Percentiles rank a stretch among this genome's conserved stretches.
phyloP scores from a whole-genome alignment of 352 stramenopile species.

The Chloridella minuta region DNA sequence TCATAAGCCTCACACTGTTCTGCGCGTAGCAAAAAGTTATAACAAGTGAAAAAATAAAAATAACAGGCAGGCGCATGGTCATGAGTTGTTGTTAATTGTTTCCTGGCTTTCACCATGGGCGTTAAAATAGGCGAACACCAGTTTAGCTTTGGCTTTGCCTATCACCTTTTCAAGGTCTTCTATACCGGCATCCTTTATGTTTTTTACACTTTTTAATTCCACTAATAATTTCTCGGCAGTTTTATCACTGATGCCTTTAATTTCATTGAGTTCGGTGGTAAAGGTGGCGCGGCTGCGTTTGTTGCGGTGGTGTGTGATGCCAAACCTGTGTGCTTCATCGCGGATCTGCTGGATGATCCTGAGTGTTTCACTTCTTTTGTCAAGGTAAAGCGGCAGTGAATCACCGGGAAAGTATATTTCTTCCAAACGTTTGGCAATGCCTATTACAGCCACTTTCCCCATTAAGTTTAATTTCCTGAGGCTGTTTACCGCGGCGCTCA shows the following conservation, averaged over 20 bases:
- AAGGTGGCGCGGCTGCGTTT: background rate
- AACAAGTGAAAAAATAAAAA: too few relatives aligned
- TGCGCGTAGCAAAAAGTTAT: too few relatives aligned
- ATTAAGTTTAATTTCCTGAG: background rate
- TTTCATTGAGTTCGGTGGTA: background rate
- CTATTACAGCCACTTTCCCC: background rate
- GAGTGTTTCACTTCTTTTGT: background rate
- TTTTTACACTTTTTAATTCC: constrained; percentile 5
- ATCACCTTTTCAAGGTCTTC: background rate
- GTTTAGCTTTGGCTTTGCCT: background rate
- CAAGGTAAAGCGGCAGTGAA: background rate
- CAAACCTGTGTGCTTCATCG: background rate
- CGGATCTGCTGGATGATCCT: background rate
- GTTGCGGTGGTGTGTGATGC: background rate
- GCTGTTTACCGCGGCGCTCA: background rate
- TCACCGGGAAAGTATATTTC: background rate
- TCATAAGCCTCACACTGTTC: too few relatives aligned
- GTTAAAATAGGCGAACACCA: background rate
- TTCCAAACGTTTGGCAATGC: background rate
- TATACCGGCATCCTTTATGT: background rate
- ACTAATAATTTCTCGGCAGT: background rate
- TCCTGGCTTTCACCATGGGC: background rate
- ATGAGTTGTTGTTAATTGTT: too few relatives aligned
- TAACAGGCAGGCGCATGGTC: too few relatives aligned
- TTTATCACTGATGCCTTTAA: background rate